These are phyloP conservation scores for Phytophthora podocarpi DNA, from an alignment of 352 stramenopile species.

Conservation along the genomic window DNA sequence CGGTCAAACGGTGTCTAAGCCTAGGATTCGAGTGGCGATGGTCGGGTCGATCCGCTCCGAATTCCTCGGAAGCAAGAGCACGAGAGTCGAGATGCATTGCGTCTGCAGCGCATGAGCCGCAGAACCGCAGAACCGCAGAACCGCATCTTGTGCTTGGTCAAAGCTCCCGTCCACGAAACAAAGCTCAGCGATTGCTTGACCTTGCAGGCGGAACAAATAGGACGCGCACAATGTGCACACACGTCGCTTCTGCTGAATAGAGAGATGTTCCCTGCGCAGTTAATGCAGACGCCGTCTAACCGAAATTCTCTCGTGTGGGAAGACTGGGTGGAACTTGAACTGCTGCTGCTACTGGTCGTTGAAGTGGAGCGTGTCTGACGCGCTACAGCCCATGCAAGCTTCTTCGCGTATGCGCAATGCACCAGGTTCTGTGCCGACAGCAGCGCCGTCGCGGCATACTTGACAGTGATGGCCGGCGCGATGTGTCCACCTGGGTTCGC, in stretches of 20 bases:
- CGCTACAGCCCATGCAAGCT: constrained; percentile 46
- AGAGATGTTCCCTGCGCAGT: constrained; percentile 14
- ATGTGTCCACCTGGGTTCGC: constrained; percentile 27
- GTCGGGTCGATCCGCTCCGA: constrained; percentile 1
- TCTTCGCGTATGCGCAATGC: constrained; percentile 52
- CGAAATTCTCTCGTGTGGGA: constrained; percentile 6
- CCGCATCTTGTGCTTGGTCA: constrained; percentile 21
- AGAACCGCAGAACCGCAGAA: constrained; percentile 24
- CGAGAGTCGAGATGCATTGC: constrained; percentile 18
- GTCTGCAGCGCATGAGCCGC: constrained; percentile 15
- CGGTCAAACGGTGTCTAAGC: constrained; percentile 12
- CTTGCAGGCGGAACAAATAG: constrained; percentile 29
- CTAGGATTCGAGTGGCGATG: too few relatives aligned
- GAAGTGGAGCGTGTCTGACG: constrained; percentile 9
- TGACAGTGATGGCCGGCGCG: constrained; percentile 16
- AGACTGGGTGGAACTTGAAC: constrained; percentile 20
- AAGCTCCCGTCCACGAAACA: constrained; percentile 12
- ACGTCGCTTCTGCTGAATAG: constrained; percentile 23
- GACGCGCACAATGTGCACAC: constrained; percentile 25
- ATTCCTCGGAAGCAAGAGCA: constrained; percentile 21
- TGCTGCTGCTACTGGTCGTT: constrained; percentile 18
- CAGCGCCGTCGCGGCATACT: constrained; percentile 18
- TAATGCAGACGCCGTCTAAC: constrained; percentile 20
- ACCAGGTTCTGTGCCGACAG: constrained; percentile 30
- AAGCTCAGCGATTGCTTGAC: constrained; percentile 29